Evolutionary conservation across 768 basidiomycete genomes (phyloP).

Genomic region (Trametes cinnabarina): DNA sequence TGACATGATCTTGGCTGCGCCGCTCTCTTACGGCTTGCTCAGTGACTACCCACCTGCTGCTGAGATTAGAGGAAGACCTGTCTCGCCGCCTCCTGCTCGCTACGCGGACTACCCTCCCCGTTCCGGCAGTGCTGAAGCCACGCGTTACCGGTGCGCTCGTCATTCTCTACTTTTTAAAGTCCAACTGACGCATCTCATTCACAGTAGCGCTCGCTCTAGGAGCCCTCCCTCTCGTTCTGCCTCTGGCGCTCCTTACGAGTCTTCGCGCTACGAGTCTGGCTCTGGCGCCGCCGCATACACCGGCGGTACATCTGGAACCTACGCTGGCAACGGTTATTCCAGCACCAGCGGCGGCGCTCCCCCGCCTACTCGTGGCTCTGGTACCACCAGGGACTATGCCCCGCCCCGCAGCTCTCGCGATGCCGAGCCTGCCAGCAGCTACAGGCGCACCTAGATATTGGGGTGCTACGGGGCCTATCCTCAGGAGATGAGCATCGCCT

Average conservation of each 20-base stretch:
- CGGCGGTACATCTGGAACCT: constrained; percentile 32
- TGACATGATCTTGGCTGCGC: background rate
- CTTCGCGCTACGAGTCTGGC: constrained; percentile 40
- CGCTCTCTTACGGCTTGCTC: constrained; percentile 8
- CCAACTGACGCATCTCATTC: background rate
- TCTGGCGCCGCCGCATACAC: constrained; percentile 25
- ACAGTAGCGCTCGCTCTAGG: constrained; percentile 63
- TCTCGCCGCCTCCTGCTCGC: constrained; percentile 43
- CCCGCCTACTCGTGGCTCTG: constrained; percentile 30
- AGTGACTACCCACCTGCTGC: constrained; percentile 59
- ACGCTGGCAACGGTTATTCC: constrained; percentile 50
- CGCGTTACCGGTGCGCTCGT: constrained; percentile 37
- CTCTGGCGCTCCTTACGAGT: constrained; percentile 46
- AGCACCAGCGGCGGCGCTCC: constrained; percentile 28
- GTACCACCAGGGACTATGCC: constrained; percentile 40
- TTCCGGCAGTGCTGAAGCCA: constrained; percentile 34
- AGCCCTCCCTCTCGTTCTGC: constrained; percentile 59
- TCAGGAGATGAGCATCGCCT: background rate
- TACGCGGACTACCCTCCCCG: constrained; percentile 44
- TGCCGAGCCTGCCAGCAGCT: constrained; percentile 32
- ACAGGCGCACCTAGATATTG: constrained; percentile 23
- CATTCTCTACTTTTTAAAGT: background rate
- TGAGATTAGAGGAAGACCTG: constrained; percentile 49
- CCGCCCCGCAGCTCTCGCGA: constrained; percentile 32
- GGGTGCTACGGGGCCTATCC: background rate